Percentiles rank a stretch among this genome's conserved stretches.
phyloP scores from a whole-genome alignment of 306 rosid genomes.

The Corylus avellana region DNA sequence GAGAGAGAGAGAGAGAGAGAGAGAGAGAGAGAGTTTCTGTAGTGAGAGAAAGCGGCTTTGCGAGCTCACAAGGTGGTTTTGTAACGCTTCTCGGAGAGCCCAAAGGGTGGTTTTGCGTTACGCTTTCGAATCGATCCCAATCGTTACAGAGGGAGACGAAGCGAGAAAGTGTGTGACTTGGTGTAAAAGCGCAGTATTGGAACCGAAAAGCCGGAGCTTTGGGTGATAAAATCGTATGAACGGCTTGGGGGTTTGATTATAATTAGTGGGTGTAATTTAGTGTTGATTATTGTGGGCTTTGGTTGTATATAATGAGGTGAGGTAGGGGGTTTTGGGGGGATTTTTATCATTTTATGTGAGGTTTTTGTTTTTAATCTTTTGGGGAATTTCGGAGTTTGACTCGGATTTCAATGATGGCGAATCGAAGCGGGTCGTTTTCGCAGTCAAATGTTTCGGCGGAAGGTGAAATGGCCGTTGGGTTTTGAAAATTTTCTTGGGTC shows the following conservation, averaged over 20 bases:
- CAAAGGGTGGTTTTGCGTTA: conserved; percentile 30
- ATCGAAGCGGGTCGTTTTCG: conserved; percentile 54
- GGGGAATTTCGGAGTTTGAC: conserved; percentile 29
- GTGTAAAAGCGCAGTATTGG: conserved; percentile 10
- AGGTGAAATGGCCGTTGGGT: conserved; percentile 45
- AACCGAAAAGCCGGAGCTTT: conserved; percentile 32
- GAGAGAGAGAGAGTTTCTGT: conserved; percentile 1
- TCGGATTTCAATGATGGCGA: conserved; percentile 60
- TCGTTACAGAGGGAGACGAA: conserved; percentile 21
- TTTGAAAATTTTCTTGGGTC: background rate
- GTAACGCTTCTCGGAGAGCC: conserved; percentile 36
- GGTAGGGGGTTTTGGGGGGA: background rate
- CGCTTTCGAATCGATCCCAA: conserved; percentile 25
- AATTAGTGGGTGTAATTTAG: background rate
- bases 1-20: conserved; percentile 14
- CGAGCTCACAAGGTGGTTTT: conserved; percentile 34
- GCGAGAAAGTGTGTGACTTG: background rate
- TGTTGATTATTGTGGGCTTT: conserved; percentile 4
- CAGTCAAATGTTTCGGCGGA: conserved; percentile 46
- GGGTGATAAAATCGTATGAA: conserved; percentile 8
- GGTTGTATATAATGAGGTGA: conserved; percentile 21
- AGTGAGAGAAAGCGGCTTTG: conserved; percentile 27
- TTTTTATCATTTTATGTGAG: background rate
- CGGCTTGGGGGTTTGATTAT: conserved; percentile 12
- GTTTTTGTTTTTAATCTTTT: conserved; percentile 6